Evolutionary conservation across 169 alveolate genomes (phyloP).

Genomic region (Plasmodium coatneyi): DNA sequence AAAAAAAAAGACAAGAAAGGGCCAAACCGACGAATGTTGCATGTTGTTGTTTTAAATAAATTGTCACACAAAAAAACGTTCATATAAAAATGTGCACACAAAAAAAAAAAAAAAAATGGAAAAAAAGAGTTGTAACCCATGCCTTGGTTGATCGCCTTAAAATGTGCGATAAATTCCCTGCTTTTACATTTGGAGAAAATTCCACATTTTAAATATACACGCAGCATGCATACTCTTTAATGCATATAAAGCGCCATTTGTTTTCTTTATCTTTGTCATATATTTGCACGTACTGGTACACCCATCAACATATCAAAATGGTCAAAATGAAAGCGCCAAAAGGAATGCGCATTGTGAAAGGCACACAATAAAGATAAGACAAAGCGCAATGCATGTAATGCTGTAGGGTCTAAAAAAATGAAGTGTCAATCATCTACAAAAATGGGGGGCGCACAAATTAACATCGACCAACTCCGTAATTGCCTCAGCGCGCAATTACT

Average conservation of each 20-base stretch:
- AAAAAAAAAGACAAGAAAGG: background rate
- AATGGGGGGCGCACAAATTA: background rate
- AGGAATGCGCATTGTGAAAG: background rate
- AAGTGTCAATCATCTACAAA: background rate
- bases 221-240: background rate
- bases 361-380: background rate
- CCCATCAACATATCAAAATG: background rate
- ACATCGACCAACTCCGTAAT: background rate
- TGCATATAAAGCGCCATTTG: background rate
- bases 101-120: conserved; percentile 7
- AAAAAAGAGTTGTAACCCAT: background rate
- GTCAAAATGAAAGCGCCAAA: background rate
- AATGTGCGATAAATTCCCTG: background rate
- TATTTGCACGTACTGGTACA: background rate
- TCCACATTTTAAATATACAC: background rate
- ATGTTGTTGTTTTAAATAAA: conserved; percentile 13
- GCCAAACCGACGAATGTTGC: background rate
- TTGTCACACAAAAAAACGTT: conserved; percentile 9
- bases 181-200: background rate
- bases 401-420: background rate
- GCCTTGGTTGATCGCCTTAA: background rate
- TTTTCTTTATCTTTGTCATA: background rate
- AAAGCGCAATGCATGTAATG: background rate
- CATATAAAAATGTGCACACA: background rate
- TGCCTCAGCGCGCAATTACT: background rate